Percentiles rank a stretch among this genome's conserved stretches.
These are phyloP conservation scores for Trypanosoma boissoni DNA, from an alignment of 208 protist genomes.

Conservation along the genomic window DNA sequence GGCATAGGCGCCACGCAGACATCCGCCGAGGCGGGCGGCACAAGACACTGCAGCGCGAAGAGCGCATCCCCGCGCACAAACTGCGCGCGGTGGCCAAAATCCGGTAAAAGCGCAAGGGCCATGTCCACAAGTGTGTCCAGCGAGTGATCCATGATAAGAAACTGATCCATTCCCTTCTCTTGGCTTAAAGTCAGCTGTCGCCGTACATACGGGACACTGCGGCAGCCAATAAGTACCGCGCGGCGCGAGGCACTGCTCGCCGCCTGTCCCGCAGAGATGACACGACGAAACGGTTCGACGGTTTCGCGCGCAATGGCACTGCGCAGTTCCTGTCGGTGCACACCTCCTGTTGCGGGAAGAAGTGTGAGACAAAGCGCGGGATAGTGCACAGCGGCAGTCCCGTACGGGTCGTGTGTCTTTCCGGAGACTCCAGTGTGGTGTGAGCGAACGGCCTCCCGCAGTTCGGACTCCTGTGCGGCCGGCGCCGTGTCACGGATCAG, in stretches of 20 bases:
- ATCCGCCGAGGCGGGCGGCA: slow-evolving; percentile 44
- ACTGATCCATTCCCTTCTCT: no score
- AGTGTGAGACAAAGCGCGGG: slow-evolving; percentile 46
- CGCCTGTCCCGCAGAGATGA: slow-evolving; percentile 28
- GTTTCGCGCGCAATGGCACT: slow-evolving; percentile 23
- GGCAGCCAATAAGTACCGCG: slow-evolving; percentile 62
- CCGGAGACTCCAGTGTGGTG: slow-evolving; percentile 1
- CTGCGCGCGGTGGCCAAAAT: slow-evolving; percentile 32
- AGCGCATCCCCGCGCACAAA: slow-evolving; percentile 78
- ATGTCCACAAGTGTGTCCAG: slow-evolving; percentile 46
- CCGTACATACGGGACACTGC: slow-evolving; percentile 49
- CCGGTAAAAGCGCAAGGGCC: slow-evolving; percentile 28
- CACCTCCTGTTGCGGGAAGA: slow-evolving; percentile 45
- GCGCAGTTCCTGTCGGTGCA: slow-evolving; percentile 40
- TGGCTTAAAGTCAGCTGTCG: slow-evolving; percentile 41
- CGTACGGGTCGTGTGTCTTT: slow-evolving; percentile 1
- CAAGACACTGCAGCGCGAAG: slow-evolving; percentile 55
- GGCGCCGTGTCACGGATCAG: slow-evolving; percentile 5
- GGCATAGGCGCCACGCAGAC: slow-evolving; percentile 75
- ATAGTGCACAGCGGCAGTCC: slow-evolving; percentile 33
- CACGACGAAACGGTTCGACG: slow-evolving; percentile 13
- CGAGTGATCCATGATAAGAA: slow-evolving; percentile 60
- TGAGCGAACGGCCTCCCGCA: slow-evolving; percentile 11
- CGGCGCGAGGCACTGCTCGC: slow-evolving; percentile 16
- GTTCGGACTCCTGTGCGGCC: slow-evolving; percentile 11